Evolutionary conservation across 768 basidiomycete genomes (phyloP), one percentile per base, ranked within the genome.

Genomic region (Russula foetens): DNA sequence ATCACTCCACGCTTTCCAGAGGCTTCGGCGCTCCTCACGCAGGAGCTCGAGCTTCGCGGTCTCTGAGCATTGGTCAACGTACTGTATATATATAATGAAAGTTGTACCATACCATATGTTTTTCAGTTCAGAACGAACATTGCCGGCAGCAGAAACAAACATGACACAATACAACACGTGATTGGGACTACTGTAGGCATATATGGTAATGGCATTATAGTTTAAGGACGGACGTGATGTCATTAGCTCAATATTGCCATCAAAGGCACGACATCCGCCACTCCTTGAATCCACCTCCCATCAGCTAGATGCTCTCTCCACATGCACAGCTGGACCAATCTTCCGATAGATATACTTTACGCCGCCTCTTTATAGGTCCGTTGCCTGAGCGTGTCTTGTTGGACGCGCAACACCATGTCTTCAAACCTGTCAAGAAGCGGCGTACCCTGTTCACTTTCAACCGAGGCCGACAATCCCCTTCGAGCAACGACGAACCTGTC

Each of bases 301-400:
- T 59, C 31, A 38, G 26, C 35, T 15, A 15, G 38, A 64, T 52
- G 41, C n/a, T 29, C 54, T 43, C 56, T 5, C 52, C 65, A 39
- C 43, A 47, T 12, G 23, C 50, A 19, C 47, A 67, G 43, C 23
- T 17, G 15, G 47, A 35, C 23, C 60, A 33, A 33, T 19, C 24
- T 17, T 19, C 57, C 53, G 71, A 68, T 29, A 62, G 63, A n/a
- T 75, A 79, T 70, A 69, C 66, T 29, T 75, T 74, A 60, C 76
- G 76, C 56, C 79, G 90, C 31, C 70, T 85, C 54, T 91, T 91
- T 71, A 76, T 92, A 46, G 90, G 90, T 0, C 86, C 90, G 4
- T 78, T 91, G 76, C 89, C 88, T 14, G 83, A 85, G 67, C 81
- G 77, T 58, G 75, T 83, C 58, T 71, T 82, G 56, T 69, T 69